Base-by-base conservation (phyloP, 1,284 basidiomycete genomes). In the Ganoderma lucidum region DNA sequence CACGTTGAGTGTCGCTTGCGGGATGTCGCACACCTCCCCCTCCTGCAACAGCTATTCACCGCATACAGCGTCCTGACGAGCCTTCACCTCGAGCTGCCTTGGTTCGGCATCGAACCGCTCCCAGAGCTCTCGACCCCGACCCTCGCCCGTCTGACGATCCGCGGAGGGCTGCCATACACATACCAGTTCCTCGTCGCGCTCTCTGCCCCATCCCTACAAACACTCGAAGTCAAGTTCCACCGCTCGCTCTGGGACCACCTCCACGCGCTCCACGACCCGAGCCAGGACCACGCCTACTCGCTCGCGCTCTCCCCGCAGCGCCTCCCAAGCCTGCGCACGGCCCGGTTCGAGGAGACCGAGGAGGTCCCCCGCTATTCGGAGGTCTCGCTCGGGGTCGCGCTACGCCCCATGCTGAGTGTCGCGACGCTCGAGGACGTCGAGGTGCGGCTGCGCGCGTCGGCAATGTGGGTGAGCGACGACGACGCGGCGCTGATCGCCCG, bases 341-440 rank as follows among this genome's bases (percentile, higher is more conserved):
- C 68, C 17, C 4, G 17, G 37, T 23, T 67, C 14, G 23, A 41
- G 37, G 70, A 71, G 55, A 39, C 23, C n/a, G 67, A 69, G 44
- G 58, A n/a, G 44, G 15, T 32, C 65, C n/a, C 44, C 39, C 70
- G 70, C 0, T 68, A 32, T 42, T 59, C 65, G 19, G 53, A 56
- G 14, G 45, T 69, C 23, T 41, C 67, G 44, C 60, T 71, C 44
- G 59, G 59, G 12, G 8, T 37, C n/a, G 30, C 51, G 32, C 51
- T 71, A n/a, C 41, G 62, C n/a, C 70, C 70, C 1, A 45, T 71
- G 17, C 48, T 62, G 62, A 30, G 45, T 55, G 51, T 71, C 39
- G 59, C 28, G 12, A 28, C 45, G 6, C 65, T 71, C 32, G 67
- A 69, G 41, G 70, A 71, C 63, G 65, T 71, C 62, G 67, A 69